Base-by-base conservation (phyloP, 2,329 filamentous ascomycete genomes). In the Teratosphaeria epicoccoides region DNA sequence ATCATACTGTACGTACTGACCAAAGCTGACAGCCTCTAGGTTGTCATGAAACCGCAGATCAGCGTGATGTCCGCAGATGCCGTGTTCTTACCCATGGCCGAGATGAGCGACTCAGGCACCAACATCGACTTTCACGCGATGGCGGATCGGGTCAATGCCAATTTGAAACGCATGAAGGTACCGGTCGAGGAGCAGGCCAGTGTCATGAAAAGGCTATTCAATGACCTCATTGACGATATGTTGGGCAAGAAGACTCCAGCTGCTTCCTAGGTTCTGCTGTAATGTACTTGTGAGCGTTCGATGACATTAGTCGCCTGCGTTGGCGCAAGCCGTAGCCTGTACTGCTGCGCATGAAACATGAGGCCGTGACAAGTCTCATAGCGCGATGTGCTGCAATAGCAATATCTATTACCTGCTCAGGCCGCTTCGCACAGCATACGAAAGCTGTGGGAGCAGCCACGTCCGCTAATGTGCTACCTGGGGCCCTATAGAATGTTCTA, bases 101-200 rank as follows among this genome's bases (percentile, higher is more conserved):
- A 83, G 56, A 73, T 80, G 17, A 72, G 75, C 20, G 80, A 83
- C 61, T 79, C 77, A 55, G 68, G 74, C 11, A 66, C 78, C 44
- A 75, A 79, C 29, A 75, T 82, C 49, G 76, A 80, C 59, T 77
- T 77, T 37, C 76, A 78, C 62, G 73, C 74, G 43, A 68, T 82
- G 63, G 77, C 78, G 22, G 75, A 78, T 54, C 65, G 69, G 48
- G 59, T 61, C 10, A 61, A 51, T 26, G 43, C 46, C 22, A 54
- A 70, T 66, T 33, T 63, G 24, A 49, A 54, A 24, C 43, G 52
- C n/a, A 57, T 62, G 50, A 60, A 68, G 49, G 67, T 66, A 46
- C 68, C 68, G 22, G 66, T 70, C n/a, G 71, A 70, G 45, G 67
- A 72, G 58, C 66, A 70, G 54, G 68, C 67, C 22, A 63, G 70